These are phyloP conservation scores for Plicaturopsis crispa DNA, from an alignment of 768 basidiomycete species.

Conservation along the genomic window DNA sequence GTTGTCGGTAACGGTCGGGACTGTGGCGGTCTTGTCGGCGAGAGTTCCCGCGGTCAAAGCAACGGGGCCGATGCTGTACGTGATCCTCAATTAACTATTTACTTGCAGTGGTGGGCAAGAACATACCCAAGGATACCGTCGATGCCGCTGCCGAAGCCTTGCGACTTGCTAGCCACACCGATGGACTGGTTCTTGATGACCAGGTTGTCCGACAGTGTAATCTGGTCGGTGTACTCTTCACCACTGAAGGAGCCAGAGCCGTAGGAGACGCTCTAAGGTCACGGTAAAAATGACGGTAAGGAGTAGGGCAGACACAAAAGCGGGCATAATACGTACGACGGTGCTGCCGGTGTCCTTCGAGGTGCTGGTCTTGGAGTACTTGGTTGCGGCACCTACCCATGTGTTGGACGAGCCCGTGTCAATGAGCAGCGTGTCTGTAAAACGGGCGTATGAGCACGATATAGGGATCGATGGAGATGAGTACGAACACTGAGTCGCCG, in stretches of 20 bases:
- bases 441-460: neutral
- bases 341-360: slow-evolving; percentile 14
- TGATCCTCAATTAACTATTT: neutral
- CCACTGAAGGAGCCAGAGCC: neutral
- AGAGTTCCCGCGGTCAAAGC: slow-evolving; percentile 48
- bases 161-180: slow-evolving; percentile 44
- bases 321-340: slow-evolving; percentile 1
- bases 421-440: slow-evolving; percentile 8
- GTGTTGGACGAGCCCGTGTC: slow-evolving; percentile 12
- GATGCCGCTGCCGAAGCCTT: slow-evolving; percentile 37
- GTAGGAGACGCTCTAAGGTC: neutral
- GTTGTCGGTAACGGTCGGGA: slow-evolving; percentile 26
- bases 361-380: slow-evolving; percentile 6
- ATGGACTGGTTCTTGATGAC: slow-evolving; percentile 52
- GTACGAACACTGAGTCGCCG: slow-evolving; percentile 15
- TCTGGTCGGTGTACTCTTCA: slow-evolving; percentile 16
- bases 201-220: slow-evolving; percentile 15
- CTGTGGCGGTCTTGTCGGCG: slow-evolving; percentile 17
- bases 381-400: slow-evolving; percentile 9
- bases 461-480: neutral
- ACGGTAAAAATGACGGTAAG: slow-evolving; percentile 5
- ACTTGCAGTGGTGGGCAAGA: neutral
- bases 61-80: slow-evolving; percentile 49
- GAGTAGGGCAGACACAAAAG: slow-evolving; percentile 8
- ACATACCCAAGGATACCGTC: slow-evolving; percentile 63